These are phyloP conservation scores for Rhizoctonia solani DNA, from an alignment of 1,284 basidiomycete species.

Conservation along the genomic window DNA sequence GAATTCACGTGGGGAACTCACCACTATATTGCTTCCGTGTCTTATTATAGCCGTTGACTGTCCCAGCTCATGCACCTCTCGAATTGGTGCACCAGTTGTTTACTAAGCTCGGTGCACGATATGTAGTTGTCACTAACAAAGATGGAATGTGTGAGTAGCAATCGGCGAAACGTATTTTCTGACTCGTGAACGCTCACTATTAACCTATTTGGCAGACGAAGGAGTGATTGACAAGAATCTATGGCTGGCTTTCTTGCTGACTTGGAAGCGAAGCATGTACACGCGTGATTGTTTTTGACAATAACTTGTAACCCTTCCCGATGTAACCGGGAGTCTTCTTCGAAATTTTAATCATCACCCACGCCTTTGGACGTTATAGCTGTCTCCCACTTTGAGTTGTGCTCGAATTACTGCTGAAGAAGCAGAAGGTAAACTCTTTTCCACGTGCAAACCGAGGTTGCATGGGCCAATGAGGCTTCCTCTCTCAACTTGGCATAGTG, in stretches of 20 bases:
- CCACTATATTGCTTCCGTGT: no score
- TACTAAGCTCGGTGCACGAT: slow-evolving; percentile 88
- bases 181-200: no score
- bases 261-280: slow-evolving; percentile 25
- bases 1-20: no score
- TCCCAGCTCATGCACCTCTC: slow-evolving; percentile 80
- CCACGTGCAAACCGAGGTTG: slow-evolving; percentile 4
- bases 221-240: slow-evolving; percentile 93
- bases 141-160: slow-evolving; percentile 76
- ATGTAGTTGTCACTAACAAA: slow-evolving; percentile 81
- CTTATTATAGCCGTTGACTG: slow-evolving; percentile 74
- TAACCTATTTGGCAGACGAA: no score
- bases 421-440: neutral
- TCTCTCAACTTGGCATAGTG: neutral
- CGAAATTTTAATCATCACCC: slow-evolving; percentile 10
- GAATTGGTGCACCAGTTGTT: slow-evolving; percentile 92
- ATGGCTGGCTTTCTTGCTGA: slow-evolving; percentile 77
- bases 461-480: neutral
- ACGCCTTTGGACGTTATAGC: slow-evolving; percentile 5
- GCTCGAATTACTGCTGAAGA: neutral
- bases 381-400: neutral
- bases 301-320: neutral
- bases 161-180: no score
- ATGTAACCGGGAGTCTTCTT: neutral
- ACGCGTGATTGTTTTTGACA: neutral